These are phyloP conservation scores for Epithele typhae DNA, from an alignment of 768 basidiomycete genomes.

Conservation along the genomic window DNA sequence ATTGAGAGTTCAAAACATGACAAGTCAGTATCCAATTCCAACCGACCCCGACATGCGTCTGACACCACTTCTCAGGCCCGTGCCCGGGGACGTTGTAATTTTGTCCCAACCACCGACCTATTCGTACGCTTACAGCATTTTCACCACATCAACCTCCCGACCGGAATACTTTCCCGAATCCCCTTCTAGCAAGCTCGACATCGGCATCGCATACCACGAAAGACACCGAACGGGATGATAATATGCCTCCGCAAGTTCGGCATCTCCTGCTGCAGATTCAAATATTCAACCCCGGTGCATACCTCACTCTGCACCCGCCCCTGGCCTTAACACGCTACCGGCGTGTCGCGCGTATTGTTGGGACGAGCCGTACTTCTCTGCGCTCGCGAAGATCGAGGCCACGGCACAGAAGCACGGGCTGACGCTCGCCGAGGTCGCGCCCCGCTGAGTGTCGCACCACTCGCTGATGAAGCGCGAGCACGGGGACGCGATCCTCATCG, in stretches of 20 bases:
- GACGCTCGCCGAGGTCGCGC: conserved; percentile 37
- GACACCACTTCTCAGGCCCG: no score
- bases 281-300: conserved; percentile 41
- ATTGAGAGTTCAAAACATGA: no score
- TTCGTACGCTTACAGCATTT: no score
- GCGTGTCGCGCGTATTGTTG: conserved; percentile 35
- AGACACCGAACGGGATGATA: no score
- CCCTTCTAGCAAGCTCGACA: no score
- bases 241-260: conserved; percentile 37
- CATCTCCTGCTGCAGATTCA: conserved; percentile 36
- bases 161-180: no score
- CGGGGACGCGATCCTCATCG: conserved; percentile 54
- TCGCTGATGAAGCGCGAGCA: conserved; percentile 41
- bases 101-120: no score
- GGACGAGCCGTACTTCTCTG: conserved; percentile 50
- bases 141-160: no score
- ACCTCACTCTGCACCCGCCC: not conserved
- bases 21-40: no score
- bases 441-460: conserved; percentile 48
- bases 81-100: no score
- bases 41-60: no score
- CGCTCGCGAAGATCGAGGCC: conserved; percentile 38
- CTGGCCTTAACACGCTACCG: not conserved
- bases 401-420: conserved; percentile 35
- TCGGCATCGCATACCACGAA: no score